A percentile compares a stretch with the other conserved stretches of the same genome.
Evolutionary conservation across 352 stramenopile genomes (phyloP).

Genomic region (Phytophthora vignae): DNA sequence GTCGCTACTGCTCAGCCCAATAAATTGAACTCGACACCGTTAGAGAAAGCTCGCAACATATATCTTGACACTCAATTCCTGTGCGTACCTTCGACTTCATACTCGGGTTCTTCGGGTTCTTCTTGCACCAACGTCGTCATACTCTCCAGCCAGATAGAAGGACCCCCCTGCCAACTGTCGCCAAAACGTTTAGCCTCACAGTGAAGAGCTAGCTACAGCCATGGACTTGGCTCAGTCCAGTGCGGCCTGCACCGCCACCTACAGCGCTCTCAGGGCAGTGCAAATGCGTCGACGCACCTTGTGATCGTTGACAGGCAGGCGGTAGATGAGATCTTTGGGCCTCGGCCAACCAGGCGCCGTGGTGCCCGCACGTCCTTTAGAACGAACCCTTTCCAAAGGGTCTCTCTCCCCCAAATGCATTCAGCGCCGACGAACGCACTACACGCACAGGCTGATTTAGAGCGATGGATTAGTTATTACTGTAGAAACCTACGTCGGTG

Average conservation of each 20-base stretch:
- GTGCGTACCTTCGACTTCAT: constrained; percentile 17
- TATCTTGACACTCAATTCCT: not conserved
- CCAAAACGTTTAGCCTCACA: not conserved
- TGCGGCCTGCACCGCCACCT: not conserved
- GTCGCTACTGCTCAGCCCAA: not conserved
- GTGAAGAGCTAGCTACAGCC: not conserved
- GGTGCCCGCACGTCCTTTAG: not conserved
- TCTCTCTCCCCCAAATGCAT: not conserved
- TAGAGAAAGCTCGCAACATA: not conserved
- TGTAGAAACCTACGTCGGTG: not conserved
- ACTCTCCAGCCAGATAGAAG: not conserved
- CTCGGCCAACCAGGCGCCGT: not conserved
- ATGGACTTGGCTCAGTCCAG: not conserved
- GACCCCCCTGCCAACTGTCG: not conserved
- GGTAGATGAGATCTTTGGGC: constrained; percentile 1
- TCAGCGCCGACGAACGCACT: not conserved
- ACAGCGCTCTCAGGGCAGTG: not conserved
- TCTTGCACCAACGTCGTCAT: constrained; percentile 24
- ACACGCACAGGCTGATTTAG: not conserved
- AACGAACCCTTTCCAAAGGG: no score
- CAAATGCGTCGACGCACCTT: not conserved
- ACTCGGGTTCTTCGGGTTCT: constrained; percentile 14
- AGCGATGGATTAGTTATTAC: not conserved
- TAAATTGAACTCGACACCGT: not conserved
- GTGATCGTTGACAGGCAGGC: not conserved